Evolutionary conservation across 305 asterid genomes (phyloP).

Genomic region (Fraxinus floribunda): DNA sequence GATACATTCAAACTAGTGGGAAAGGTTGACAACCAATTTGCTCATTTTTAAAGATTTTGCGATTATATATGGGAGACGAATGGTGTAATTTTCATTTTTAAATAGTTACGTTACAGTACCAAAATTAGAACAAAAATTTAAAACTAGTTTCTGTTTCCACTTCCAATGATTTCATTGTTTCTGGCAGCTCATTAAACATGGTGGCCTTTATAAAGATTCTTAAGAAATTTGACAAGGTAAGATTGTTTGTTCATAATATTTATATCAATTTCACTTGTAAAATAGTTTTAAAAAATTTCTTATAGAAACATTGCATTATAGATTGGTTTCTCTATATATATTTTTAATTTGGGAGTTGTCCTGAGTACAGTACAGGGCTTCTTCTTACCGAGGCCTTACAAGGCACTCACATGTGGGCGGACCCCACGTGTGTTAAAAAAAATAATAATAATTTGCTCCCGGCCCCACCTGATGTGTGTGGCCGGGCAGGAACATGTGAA

Average conservation of each 20-base stretch:
- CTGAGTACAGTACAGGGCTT: too few species aligned
- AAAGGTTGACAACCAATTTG: neutral
- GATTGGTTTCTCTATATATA: neutral
- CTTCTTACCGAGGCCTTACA: too few species aligned
- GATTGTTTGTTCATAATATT: neutral
- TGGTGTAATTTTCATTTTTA: neutral
- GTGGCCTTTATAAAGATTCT: constrained; percentile 82
- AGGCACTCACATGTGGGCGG: too few species aligned
- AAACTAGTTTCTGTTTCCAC: neutral
- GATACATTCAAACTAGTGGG: neutral
- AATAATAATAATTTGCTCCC: too few species aligned
- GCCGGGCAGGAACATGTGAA: too few species aligned
- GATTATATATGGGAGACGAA: neutral
- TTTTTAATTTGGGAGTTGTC: neutral
- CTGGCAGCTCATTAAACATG: constrained; percentile 74
- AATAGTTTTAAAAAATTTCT: neutral
- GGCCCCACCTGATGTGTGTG: too few species aligned
- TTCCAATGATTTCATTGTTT: constrained; percentile 15
- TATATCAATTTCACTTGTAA: neutral
- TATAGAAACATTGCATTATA: neutral
- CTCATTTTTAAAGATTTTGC: neutral
- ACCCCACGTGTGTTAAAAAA: too few species aligned
- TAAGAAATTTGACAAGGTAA: constrained; percentile 86
- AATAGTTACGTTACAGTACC: neutral
- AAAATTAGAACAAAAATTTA: neutral